phyloP scores from a whole-genome alignment of 129 eudicot species.

The Apium graveolens region DNA sequence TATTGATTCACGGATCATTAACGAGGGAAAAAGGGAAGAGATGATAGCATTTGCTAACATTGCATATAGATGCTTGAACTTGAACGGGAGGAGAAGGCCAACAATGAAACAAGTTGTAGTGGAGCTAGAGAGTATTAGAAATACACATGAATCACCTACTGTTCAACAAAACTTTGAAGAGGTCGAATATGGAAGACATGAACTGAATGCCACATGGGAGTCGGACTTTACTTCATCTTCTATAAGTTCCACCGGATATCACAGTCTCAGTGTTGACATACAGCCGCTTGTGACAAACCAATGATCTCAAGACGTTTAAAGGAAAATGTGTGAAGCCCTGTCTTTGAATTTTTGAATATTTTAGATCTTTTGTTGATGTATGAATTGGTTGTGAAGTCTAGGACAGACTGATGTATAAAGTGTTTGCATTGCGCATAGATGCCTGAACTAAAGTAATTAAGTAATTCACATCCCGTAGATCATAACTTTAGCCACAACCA shows the following conservation, averaged over 20 bases:
- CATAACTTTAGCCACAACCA: too few species aligned
- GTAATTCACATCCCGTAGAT: too few species aligned
- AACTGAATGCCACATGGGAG: background rate
- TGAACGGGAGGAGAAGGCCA: background rate
- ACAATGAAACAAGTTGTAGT: background rate
- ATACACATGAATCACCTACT: background rate
- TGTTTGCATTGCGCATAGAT: too few species aligned
- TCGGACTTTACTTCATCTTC: background rate
- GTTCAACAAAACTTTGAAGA: background rate
- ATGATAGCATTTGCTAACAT: background rate
- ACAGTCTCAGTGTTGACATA: background rate
- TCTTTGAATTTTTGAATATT: too few species aligned
- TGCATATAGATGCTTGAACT: background rate
- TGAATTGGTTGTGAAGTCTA: background rate
- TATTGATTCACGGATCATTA: background rate
- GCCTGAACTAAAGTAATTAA: too few species aligned
- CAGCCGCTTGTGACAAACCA: background rate
- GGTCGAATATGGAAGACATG: background rate
- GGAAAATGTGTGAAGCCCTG: background rate
- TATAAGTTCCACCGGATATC: background rate
- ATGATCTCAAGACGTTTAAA: background rate
- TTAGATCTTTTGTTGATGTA: too few species aligned
- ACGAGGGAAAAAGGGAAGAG: background rate
- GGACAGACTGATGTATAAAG: too few species aligned
- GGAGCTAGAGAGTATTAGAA: background rate